Base-by-base conservation (phyloP, 2,329 filamentous ascomycete species). In the Metarhizium robertsii region DNA sequence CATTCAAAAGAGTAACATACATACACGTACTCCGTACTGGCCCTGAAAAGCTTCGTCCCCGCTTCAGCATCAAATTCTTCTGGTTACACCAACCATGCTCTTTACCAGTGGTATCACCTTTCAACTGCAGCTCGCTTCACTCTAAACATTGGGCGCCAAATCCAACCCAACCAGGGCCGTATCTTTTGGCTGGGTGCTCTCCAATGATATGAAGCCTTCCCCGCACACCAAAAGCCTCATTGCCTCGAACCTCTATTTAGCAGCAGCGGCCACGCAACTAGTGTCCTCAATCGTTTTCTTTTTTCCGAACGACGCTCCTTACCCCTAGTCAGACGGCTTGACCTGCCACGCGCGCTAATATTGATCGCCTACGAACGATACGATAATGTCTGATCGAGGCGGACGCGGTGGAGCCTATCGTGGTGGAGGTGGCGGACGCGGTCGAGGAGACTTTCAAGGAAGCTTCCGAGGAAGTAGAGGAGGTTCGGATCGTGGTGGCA, bases 321-420 rank as follows among this genome's bases (percentile, higher is more conserved):
- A 14, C 38, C 8, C 38, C 14, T 5, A 40, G 14, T 11, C 38
- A 40, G 38, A 40, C 13, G 11, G 38, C 13, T 40, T 40, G 5
- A 11, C 38, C n/a, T 40, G 11, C 38, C 38, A 16, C 14, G 5
- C 38, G 13, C 38, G 1, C 14, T 11, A 16, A 4, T 5, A 5
- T 40, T 40, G 38, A 13, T 16, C 4, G 7, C 8, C 13, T 40
- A 11, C 5, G n/a, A 5, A 40, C 38, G 13, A 5, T 40, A 4
- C 38, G 38, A 13, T 43, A 29, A 68, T 69, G 66, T 59, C 66
- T 25, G 66, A 67, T 51, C 59, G 64, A 50, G 62, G 61, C 36
- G 61, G 66, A 53, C 64, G 65, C 1, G 58, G 53, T 10, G 29
- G 60, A 16, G 52, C 57, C 16, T 42, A 58, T 11, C 47, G 49